A percentile compares a stretch with the other conserved stretches of the same genome.
These are phyloP conservation scores for Isoetes taiwanensis DNA, from an alignment of 75 land plant genomes.

Conservation along the genomic window DNA sequence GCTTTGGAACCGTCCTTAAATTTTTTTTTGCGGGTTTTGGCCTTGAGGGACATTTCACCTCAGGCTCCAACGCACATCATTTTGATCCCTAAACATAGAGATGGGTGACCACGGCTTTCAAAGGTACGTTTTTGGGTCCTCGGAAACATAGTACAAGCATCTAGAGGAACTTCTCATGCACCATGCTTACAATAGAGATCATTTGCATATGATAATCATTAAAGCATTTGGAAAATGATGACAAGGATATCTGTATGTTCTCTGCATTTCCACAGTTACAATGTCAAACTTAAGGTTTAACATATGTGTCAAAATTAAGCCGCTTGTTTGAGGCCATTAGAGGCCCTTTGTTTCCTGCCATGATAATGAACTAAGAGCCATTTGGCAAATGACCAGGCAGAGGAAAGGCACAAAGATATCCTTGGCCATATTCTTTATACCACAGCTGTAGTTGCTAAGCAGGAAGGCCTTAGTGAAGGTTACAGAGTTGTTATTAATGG, in stretches of 20 bases:
- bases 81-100: neutral
- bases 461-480: neutral
- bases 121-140: neutral
- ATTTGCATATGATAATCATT: neutral
- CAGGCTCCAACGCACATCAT: neutral
- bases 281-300: neutral
- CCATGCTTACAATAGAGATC: neutral
- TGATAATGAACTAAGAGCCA: no score
- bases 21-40: slow-evolving; percentile 25
- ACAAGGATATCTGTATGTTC: neutral
- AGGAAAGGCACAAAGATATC: slow-evolving; percentile 4
- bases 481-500: slow-evolving; percentile 1
- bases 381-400: neutral
- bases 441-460: neutral
- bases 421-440: neutral
- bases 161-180: neutral
- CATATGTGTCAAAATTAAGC: no score
- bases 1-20: no score
- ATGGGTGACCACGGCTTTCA: neutral
- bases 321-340: no score
- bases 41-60: neutral
- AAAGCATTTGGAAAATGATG: neutral
- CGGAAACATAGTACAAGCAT: neutral
- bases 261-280: neutral
- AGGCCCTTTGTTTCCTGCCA: no score